Evolutionary conservation across 495 filamentous ascomycete genomes (phyloP).

Genomic region (Staphylotrichum longicolle): DNA sequence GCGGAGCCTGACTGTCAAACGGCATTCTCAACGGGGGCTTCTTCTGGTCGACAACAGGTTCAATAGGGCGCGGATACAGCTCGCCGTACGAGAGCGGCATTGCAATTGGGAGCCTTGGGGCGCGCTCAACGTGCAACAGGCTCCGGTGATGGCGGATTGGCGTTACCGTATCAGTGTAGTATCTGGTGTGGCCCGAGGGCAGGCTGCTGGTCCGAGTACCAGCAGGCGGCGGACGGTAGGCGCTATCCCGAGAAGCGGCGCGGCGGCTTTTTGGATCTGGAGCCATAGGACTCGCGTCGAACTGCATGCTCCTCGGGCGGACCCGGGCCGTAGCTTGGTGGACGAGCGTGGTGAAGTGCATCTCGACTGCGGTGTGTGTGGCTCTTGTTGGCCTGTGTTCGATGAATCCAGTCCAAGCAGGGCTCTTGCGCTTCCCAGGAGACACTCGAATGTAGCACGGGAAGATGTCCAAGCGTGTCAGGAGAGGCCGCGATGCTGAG

Average conservation of each 20-base stretch:
- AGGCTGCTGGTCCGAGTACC: constrained; percentile 40
- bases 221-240: constrained; percentile 27
- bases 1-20: constrained; percentile 39
- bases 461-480: constrained; percentile 25
- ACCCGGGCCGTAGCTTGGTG: constrained; percentile 39
- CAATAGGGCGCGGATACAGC: constrained; percentile 38
- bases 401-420: constrained; percentile 31
- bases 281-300: constrained; percentile 40
- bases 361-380: constrained; percentile 35
- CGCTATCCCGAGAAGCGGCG: constrained; percentile 24
- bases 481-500: constrained; percentile 21
- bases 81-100: constrained; percentile 48
- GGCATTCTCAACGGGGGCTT: constrained; percentile 15
- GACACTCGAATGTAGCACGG: constrained; percentile 34
- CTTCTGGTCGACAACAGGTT: constrained; percentile 22
- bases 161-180: constrained; percentile 29
- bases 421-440: constrained; percentile 38
- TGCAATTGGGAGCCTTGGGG: constrained; percentile 45
- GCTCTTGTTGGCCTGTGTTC: constrained; percentile 40
- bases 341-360: constrained; percentile 45
- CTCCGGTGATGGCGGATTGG: constrained; percentile 45
- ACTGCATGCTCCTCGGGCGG: constrained; percentile 47
- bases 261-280: constrained; percentile 24
- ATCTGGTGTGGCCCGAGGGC: constrained; percentile 29
- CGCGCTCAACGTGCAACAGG: constrained; percentile 50